A percentile compares a stretch with the other conserved stretches of the same genome.
These are phyloP conservation scores for Epipyxis sp. DNA, from an alignment of 108 stramenopile species.

Conservation along the genomic window DNA sequence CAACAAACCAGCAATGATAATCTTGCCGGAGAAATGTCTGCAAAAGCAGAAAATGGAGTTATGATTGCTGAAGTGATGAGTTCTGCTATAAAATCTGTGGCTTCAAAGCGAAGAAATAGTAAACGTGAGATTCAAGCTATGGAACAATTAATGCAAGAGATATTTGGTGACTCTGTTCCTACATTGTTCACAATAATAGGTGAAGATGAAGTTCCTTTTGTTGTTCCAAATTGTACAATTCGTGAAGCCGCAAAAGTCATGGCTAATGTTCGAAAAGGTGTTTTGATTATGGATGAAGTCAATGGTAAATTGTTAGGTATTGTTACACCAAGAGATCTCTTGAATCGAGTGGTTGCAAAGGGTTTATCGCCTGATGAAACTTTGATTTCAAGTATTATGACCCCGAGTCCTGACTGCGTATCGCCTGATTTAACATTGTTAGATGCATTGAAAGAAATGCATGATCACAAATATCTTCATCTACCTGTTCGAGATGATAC, in stretches of 20 bases:
- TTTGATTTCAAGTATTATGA: slow-evolving; percentile 73
- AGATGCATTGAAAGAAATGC: slow-evolving; percentile 84
- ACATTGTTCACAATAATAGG: slow-evolving; percentile 63
- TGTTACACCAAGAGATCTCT: slow-evolving; percentile 88
- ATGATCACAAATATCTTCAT: slow-evolving; percentile 84
- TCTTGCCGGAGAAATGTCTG: too few relatives aligned
- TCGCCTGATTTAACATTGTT: slow-evolving; percentile 74
- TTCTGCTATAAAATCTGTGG: slow-evolving; percentile 57
- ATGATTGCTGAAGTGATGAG: slow-evolving; percentile 59
- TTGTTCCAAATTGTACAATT: slow-evolving; percentile 63
- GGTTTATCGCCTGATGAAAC: slow-evolving; percentile 68
- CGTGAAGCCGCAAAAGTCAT: slow-evolving; percentile 71
- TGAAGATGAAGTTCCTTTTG: slow-evolving; percentile 63
- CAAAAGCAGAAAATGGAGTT: too few relatives aligned
- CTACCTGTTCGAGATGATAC: slow-evolving; percentile 76
- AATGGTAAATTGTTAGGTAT: slow-evolving; percentile 78
- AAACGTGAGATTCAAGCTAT: not conserved
- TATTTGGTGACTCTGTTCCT: slow-evolving; percentile 44
- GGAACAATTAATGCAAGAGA: slow-evolving; percentile 39
- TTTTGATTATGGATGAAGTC: slow-evolving; percentile 66
- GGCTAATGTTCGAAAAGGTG: slow-evolving; percentile 77
- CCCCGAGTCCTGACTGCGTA: slow-evolving; percentile 79
- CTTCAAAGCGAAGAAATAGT: not conserved
- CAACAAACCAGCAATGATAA: too few relatives aligned
- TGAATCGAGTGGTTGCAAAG: slow-evolving; percentile 77